These are phyloP conservation scores for Scleromitrula shiraiana DNA, from an alignment of 2,329 filamentous ascomycete genomes.

Conservation along the genomic window DNA sequence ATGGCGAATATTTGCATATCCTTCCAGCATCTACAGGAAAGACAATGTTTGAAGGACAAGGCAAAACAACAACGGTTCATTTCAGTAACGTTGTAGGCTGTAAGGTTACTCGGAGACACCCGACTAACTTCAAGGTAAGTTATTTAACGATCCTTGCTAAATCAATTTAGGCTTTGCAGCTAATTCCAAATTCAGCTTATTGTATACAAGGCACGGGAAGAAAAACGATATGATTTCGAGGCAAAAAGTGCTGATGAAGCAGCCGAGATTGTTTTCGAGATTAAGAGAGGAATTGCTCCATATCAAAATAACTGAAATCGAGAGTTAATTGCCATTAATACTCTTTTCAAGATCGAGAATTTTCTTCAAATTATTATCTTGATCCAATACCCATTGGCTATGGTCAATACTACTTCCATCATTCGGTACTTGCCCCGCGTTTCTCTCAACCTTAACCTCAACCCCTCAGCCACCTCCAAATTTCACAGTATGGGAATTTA, in stretches of 20 bases:
- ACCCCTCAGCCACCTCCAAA: too few species aligned
- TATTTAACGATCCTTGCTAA: neutral
- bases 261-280: slow-evolving; percentile 68
- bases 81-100: slow-evolving; percentile 77
- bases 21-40: slow-evolving; percentile 64
- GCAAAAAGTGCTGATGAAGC: slow-evolving; percentile 65
- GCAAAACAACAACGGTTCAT: slow-evolving; percentile 73
- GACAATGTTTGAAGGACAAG: slow-evolving; percentile 50
- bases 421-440: too few species aligned
- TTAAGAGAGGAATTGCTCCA: slow-evolving; percentile 67
- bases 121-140: slow-evolving; percentile 67
- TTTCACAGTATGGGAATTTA: too few species aligned
- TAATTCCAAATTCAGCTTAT: slow-evolving; percentile 42
- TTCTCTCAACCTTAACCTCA: too few species aligned
- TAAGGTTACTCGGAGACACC: slow-evolving; percentile 72
- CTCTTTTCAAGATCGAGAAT: too few species aligned
- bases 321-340: too few species aligned
- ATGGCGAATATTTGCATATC: slow-evolving; percentile 81
- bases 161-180: neutral
- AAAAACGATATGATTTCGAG: slow-evolving; percentile 79
- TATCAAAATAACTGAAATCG: slow-evolving; percentile 34
- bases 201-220: slow-evolving; percentile 68
- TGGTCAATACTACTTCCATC: too few species aligned
- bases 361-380: too few species aligned
- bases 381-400: too few species aligned